Conservation (phyloP, 176 grass and related monocot genomes). For the Otatea glauca region DNA sequence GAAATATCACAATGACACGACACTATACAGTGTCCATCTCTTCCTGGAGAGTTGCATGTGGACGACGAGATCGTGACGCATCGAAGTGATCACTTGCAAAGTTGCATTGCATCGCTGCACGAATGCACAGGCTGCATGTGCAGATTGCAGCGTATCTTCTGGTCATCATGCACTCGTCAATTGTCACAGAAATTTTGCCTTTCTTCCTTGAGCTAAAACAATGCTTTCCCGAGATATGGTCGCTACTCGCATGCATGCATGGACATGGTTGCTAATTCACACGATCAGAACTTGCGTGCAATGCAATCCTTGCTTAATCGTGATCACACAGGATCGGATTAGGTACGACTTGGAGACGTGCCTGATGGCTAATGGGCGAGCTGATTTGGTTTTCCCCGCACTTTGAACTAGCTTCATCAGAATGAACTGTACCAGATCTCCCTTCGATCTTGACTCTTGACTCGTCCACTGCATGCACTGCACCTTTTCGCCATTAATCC, state of each 20-base stretch:
- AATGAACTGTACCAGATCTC: slow-evolving; percentile 13
- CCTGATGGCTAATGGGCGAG: neutral
- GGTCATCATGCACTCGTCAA: neutral
- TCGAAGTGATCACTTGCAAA: no score
- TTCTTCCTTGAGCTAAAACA: neutral
- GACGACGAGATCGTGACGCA: no score
- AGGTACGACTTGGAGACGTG: neutral
- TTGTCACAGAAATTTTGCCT: neutral
- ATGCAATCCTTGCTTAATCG: neutral
- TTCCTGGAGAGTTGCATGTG: no score
- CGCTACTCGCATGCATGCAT: neutral
- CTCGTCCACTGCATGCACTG: neutral
- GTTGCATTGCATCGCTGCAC: no score
- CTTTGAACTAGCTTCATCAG: neutral
- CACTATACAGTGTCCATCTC: no score
- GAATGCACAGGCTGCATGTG: no score
- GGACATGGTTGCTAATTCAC: no score
- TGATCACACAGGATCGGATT: neutral
- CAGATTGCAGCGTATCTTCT: neutral
- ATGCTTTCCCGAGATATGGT: neutral
- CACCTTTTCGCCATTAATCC: slow-evolving; percentile 26
- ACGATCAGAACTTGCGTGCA: neutral
- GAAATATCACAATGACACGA: no score
- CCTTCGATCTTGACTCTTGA: neutral
- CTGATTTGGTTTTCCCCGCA: neutral